Percentiles rank a stretch among this genome's conserved stretches.
phyloP scores from a whole-genome alignment of 129 eudicot genomes.

The Scalesia atractyloides region DNA sequence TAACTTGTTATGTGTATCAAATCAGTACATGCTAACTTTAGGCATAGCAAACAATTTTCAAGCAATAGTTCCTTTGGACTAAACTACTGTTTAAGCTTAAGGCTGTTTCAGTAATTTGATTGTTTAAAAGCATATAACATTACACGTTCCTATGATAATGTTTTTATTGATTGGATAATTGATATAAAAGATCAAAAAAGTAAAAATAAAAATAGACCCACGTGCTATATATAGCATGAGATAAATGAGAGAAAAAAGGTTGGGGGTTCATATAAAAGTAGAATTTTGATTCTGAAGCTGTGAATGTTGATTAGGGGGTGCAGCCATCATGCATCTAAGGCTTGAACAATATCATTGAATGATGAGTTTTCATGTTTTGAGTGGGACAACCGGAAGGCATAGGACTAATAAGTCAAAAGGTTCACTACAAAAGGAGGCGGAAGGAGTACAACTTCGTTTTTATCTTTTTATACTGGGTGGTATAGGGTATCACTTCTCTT shows the following conservation, averaged over 20 bases:
- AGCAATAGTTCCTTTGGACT: neutral
- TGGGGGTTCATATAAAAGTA: conserved; percentile 31
- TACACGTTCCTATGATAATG: conserved; percentile 16
- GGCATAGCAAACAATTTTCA: too few relatives aligned
- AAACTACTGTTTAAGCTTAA: neutral
- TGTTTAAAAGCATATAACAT: conserved; percentile 19
- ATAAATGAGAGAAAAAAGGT: conserved; percentile 19
- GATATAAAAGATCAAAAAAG: conserved; percentile 3
- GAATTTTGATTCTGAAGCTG: conserved; percentile 35
- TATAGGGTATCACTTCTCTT: too few relatives aligned
- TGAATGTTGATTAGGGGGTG: conserved; percentile 32
- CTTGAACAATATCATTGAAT: conserved; percentile 37
- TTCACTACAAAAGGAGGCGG: conserved; percentile 11
- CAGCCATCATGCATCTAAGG: conserved; percentile 41
- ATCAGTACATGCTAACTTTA: neutral
- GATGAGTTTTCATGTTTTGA: conserved; percentile 42
- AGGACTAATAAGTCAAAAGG: conserved; percentile 39
- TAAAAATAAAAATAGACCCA: conserved; percentile 23
- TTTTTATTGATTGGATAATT: conserved; percentile 11
- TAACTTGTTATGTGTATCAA: neutral
- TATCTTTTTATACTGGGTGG: neutral
- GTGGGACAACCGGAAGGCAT: conserved; percentile 38
- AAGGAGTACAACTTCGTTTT: conserved; percentile 22
- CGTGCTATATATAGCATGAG: conserved; percentile 37
- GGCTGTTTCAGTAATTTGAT: conserved; percentile 3